These are phyloP conservation scores for Botrytis medusae DNA, from an alignment of 2,329 filamentous ascomycete species.

Conservation along the genomic window DNA sequence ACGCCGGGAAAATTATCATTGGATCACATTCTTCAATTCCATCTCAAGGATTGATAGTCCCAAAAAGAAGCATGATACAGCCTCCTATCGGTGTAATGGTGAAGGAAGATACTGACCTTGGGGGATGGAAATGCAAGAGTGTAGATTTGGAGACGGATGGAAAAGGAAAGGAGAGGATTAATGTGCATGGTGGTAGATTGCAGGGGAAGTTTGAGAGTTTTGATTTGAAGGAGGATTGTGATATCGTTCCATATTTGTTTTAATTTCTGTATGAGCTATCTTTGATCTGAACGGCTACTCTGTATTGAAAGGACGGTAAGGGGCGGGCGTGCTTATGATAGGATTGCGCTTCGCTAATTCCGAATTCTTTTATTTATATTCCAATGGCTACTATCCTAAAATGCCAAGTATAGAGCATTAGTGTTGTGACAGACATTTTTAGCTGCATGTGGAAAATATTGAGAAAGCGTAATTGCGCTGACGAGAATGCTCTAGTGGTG, in stretches of 20 bases:
- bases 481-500: neutral
- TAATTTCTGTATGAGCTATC: no score
- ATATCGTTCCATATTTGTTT: slow-evolving; percentile 19
- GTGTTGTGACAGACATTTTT: no score
- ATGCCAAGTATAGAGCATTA: no score
- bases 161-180: neutral
- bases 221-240: slow-evolving; percentile 21
- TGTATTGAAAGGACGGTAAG: neutral
- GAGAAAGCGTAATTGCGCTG: neutral
- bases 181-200: slow-evolving; percentile 5
- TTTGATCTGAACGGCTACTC: neutral
- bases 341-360: no score
- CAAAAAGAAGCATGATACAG: neutral
- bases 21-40: slow-evolving; percentile 14
- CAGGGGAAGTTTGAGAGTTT: slow-evolving; percentile 18
- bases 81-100: slow-evolving; percentile 13
- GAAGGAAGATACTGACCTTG: slow-evolving; percentile 9
- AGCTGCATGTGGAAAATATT: neutral
- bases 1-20: neutral
- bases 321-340: no score
- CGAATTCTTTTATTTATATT: no score
- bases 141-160: neutral
- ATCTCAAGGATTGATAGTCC: slow-evolving; percentile 5
- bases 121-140: slow-evolving; percentile 3
- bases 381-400: no score